Base-by-base conservation (phyloP, 345 rosid genomes). In the Psidium guajava region DNA sequence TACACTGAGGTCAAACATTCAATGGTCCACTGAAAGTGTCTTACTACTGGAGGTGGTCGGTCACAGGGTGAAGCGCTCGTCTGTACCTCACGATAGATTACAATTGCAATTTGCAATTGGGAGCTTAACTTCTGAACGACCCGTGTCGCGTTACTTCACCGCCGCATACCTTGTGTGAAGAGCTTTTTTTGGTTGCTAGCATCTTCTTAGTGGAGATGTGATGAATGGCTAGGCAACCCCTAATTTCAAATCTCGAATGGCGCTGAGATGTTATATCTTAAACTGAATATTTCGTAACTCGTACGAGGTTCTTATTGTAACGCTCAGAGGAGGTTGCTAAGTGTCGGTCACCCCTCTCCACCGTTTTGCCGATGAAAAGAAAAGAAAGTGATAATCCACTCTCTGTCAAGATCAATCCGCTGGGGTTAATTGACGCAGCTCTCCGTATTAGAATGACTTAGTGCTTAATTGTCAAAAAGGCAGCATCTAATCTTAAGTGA, bases 161-260 rank as follows among this genome's bases (percentile, higher is more conserved):
- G 2, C 20, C 6, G 1, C 12, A 4, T 64, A 18, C 44, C 47
- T 16, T 11, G 12, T 9, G 44, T 32, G 77, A 69, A 69, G 44
- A 7, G 47, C 16, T 18, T 8, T 69, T 32, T 69, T 1, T 5
- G n/a, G 44, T 5, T 11, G 32, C 28, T 11, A 25, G 16, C 15
- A 25, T n/a, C n/a, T n/a, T 57, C 16, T 25, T 25, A 57, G 2
- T 3, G 0, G 5, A 11, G 59, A 9, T 13, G 10, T 28, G 1
- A 36, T 36, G 10, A 22, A 28, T 36, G 36, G 2, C 36, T 36
- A 36, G 36, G 36, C n/a, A n/a, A n/a, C 16, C 5, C 1, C 32
- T 0, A 11, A 4, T 14, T 32, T 64, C 3, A 6, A 32, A 64
- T 64, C 11, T 32, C 22, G 40, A 1, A 8, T 4, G 12, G 11